Evolutionary conservation across 1,284 basidiomycete genomes (phyloP).

Genomic region (Neotropicomus parvogracilis): DNA sequence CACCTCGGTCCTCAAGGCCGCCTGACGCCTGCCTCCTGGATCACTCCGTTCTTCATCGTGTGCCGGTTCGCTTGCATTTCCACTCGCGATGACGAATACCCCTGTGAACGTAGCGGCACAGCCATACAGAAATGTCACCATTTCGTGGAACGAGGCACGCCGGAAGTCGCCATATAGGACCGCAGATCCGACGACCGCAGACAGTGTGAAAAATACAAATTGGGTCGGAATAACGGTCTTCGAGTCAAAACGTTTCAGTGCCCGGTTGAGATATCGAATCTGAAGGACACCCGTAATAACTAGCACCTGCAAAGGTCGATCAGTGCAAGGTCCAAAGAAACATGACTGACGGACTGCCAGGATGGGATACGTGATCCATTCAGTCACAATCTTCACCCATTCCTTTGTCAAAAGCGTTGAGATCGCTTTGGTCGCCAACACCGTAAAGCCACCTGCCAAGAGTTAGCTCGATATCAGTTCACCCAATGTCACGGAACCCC

Average conservation of each 20-base stretch:
- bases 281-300: slow-evolving; percentile 82
- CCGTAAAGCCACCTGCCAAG: slow-evolving; percentile 82
- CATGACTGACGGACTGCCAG: slow-evolving; percentile 45
- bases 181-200: slow-evolving; percentile 88
- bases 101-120: slow-evolving; percentile 81
- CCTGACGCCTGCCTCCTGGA: slow-evolving; percentile 31
- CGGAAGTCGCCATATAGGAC: slow-evolving; percentile 93
- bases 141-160: slow-evolving; percentile 72
- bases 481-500: slow-evolving; percentile 18
- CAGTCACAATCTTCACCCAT: slow-evolving; percentile 70
- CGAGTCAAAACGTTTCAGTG: slow-evolving; percentile 80
- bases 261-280: slow-evolving; percentile 88
- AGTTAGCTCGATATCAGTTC: slow-evolving; percentile 7
- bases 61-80: slow-evolving; percentile 21
- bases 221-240: slow-evolving; percentile 91
- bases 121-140: slow-evolving; percentile 84
- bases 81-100: slow-evolving; percentile 78
- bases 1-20: slow-evolving; percentile 32
- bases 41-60: slow-evolving; percentile 28
- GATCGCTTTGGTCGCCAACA: slow-evolving; percentile 89
- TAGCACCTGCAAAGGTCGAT: slow-evolving; percentile 53
- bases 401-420: slow-evolving; percentile 79
- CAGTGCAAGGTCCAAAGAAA: slow-evolving; percentile 19
- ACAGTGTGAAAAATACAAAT: slow-evolving; percentile 87
- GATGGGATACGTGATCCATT: slow-evolving; percentile 78